phyloP scores from a whole-genome alignment of 306 rosid species.

The Vigna reflexopilosa region DNA sequence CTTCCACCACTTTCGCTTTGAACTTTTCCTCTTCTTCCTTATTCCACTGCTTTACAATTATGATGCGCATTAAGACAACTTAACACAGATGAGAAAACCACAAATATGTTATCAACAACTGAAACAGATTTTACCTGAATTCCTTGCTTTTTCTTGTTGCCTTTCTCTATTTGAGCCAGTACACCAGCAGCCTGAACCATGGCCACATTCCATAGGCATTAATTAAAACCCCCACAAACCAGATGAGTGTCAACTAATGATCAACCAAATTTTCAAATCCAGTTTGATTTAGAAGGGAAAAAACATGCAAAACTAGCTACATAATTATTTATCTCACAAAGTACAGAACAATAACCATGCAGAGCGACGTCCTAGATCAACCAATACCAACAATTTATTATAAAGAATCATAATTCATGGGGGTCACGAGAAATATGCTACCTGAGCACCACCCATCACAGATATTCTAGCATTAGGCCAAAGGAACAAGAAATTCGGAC shows the following conservation, averaged over 20 bases:
- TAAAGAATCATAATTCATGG: slow-evolving; percentile 26
- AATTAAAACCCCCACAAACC: slow-evolving; percentile 20
- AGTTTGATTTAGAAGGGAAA: slow-evolving; percentile 20
- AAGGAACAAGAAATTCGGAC: slow-evolving; percentile 93
- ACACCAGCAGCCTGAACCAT: slow-evolving; percentile 89
- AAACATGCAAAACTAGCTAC: slow-evolving; percentile 15
- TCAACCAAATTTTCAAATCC: slow-evolving; percentile 8
- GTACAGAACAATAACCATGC: not conserved
- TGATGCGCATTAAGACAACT: not conserved
- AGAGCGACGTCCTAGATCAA: slow-evolving; percentile 11
- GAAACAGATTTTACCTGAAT: slow-evolving; percentile 63
- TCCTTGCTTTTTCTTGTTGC: slow-evolving; percentile 91
- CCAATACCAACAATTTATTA: slow-evolving; percentile 17
- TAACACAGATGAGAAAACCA: slow-evolving; percentile 35
- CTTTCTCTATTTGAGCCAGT: slow-evolving; percentile 85
- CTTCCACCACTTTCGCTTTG: slow-evolving; percentile 77
- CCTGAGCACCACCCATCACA: slow-evolving; percentile 99
- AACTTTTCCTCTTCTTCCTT: slow-evolving; percentile 90
- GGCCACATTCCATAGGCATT: slow-evolving; percentile 35
- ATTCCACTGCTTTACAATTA: slow-evolving; percentile 66
- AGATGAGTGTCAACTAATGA: slow-evolving; percentile 30
- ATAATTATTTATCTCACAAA: slow-evolving; percentile 6
- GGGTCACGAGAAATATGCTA: slow-evolving; percentile 48
- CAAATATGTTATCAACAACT: not conserved
- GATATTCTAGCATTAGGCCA: slow-evolving; percentile 98